Conservation (phyloP, 148 eudicot species). For the Drosera capensis region DNA sequence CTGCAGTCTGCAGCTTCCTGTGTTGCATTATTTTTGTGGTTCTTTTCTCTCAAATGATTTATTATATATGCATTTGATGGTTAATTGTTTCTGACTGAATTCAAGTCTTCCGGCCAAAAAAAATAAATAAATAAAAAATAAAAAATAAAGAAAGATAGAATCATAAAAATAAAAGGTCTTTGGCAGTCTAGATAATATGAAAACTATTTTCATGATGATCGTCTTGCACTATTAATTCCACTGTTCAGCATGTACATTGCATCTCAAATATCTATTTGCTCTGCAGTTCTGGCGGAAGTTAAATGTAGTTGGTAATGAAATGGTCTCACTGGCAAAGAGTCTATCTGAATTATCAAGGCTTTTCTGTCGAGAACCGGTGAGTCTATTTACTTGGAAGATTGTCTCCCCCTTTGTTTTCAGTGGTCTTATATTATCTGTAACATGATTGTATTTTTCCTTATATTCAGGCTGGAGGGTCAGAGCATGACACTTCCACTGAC, state of each 20-base stretch:
- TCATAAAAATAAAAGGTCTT: too few species aligned
- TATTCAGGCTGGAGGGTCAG: conserved; percentile 13
- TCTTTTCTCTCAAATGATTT: too few species aligned
- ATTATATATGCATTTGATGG: too few species aligned
- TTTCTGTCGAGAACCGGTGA: conserved; percentile 44
- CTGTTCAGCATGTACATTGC: neutral
- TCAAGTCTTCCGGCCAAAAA: too few species aligned
- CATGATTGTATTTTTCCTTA: neutral
- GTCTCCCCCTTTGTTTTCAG: neutral
- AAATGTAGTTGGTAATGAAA: conserved; percentile 51
- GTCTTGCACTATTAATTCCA: too few species aligned
- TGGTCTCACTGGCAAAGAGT: conserved; percentile 54
- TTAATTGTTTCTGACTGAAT: too few species aligned
- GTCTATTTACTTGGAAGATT: conserved; percentile 1
- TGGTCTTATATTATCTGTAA: neutral
- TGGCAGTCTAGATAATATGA: too few species aligned
- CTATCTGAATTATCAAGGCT: conserved; percentile 42
- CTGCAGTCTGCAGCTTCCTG: too few species aligned
- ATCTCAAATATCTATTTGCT: conserved; percentile 3
- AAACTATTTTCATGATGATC: too few species aligned
- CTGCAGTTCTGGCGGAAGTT: conserved; percentile 64
- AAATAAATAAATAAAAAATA: too few species aligned
- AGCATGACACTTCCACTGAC: conserved; percentile 10
- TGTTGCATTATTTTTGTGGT: too few species aligned
- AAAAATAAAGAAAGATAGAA: too few species aligned